phyloP scores from a whole-genome alignment of 2,329 filamentous ascomycete species.

The Fusarium verticillioides region DNA sequence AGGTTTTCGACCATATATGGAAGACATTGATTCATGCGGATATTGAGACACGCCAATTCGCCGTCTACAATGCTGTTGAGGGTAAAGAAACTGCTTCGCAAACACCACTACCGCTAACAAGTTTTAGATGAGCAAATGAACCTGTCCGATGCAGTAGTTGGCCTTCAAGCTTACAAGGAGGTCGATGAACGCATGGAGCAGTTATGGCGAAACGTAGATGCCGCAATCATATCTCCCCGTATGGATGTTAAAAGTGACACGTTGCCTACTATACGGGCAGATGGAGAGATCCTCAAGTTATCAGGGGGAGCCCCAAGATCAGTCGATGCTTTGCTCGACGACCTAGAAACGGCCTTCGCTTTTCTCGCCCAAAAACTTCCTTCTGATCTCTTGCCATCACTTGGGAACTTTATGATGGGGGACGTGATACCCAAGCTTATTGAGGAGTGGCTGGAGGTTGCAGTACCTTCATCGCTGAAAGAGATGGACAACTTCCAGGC shows the following conservation, averaged over 20 bases:
- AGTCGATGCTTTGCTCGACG: conserved; percentile 63
- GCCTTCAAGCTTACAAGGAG: conserved; percentile 69
- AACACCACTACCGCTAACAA: conserved; percentile 25
- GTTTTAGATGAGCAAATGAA: conserved; percentile 61
- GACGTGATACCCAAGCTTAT: conserved; percentile 75
- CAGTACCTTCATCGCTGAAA: conserved; percentile 78
- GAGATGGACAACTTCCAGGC: conserved; percentile 78
- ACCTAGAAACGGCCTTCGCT: conserved; percentile 62
- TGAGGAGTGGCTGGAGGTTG: conserved; percentile 77
- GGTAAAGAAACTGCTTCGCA: conserved; percentile 52
- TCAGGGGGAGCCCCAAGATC: conserved; percentile 56
- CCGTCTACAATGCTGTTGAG: conserved; percentile 63
- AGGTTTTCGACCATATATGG: conserved; percentile 78
- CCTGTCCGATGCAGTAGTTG: conserved; percentile 65
- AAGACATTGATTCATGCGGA: conserved; percentile 73
- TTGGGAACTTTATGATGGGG: conserved; percentile 78
- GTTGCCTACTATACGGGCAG: conserved; percentile 54
- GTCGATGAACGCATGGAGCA: conserved; percentile 68
- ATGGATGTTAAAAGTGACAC: conserved; percentile 56
- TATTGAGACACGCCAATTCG: conserved; percentile 62
- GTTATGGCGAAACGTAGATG: conserved; percentile 72
- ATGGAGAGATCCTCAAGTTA: conserved; percentile 57
- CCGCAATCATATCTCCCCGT: conserved; percentile 69
- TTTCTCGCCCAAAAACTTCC: conserved; percentile 66
- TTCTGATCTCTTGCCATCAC: conserved; percentile 63